These are phyloP conservation scores for Sindora glabra DNA, from an alignment of 306 rosid genomes.

Conservation along the genomic window DNA sequence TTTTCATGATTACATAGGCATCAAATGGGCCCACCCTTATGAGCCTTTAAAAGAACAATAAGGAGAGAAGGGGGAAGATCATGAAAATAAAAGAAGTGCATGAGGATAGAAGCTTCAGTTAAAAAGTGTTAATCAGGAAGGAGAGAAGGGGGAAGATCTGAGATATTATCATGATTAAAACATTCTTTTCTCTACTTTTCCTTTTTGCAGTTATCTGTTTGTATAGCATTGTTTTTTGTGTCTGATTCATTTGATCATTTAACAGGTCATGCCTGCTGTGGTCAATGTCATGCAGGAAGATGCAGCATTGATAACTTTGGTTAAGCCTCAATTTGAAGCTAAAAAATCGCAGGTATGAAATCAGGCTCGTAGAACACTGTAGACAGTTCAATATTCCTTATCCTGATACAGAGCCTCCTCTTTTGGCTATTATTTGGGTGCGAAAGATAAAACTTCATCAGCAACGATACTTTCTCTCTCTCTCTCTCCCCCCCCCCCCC, in stretches of 20 bases:
- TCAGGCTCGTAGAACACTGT: too few relatives aligned
- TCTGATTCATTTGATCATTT: neutral
- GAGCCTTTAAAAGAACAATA: neutral
- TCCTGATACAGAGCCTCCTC: neutral
- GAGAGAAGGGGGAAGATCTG: neutral
- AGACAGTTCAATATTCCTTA: neutral
- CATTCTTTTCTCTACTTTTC: neutral
- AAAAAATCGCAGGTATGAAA: constrained; percentile 71
- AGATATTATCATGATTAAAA: too few relatives aligned
- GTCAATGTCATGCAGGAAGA: constrained; percentile 74
- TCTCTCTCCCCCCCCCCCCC: neutral
- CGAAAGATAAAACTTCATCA: neutral
- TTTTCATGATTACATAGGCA: neutral
- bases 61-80: neutral
- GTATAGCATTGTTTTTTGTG: too few relatives aligned
- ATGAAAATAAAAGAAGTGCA: neutral
- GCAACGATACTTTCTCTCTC: neutral
- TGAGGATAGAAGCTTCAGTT: neutral
- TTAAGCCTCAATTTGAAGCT: constrained; percentile 96
- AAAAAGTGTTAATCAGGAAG: too few relatives aligned
- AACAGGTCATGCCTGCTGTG: constrained; percentile 94
- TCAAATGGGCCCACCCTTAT: neutral
- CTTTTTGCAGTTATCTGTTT: neutral
- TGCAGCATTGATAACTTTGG: constrained; percentile 70
- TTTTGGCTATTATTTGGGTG: neutral